phyloP scores from a whole-genome alignment of 2,329 filamentous ascomycete species.

The Aspergillus sojae region DNA sequence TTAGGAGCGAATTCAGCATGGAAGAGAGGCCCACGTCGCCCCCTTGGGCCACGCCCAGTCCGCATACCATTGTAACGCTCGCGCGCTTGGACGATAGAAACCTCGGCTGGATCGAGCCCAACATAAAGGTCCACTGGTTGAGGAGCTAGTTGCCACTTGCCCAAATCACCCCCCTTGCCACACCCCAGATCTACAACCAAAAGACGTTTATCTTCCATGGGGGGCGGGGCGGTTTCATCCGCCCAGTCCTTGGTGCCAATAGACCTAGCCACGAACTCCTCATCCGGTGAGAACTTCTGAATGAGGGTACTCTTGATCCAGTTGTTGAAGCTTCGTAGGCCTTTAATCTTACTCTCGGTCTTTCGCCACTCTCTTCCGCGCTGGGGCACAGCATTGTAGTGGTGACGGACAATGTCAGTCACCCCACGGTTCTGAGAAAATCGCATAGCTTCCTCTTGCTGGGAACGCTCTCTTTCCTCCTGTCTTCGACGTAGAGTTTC shows the following conservation, averaged over 20 bases:
- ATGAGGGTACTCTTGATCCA: conserved; percentile 98
- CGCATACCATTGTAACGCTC: conserved; percentile 79
- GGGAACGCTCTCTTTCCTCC: conserved; percentile 48
- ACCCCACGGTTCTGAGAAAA: conserved; percentile 58
- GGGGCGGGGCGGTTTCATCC: conserved; percentile 38
- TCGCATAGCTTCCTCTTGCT: conserved; percentile 40
- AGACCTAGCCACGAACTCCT: conserved; percentile 65
- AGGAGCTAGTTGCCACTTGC: conserved; percentile 95
- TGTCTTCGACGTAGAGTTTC: conserved; percentile 46
- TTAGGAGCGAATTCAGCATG: conserved; percentile 87
- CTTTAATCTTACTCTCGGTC: conserved; percentile 93
- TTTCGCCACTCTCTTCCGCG: conserved; percentile 92
- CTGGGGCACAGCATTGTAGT: conserved; percentile 96
- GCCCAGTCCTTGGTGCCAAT: conserved; percentile 50
- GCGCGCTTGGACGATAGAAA: conserved; percentile 86
- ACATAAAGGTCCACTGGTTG: conserved; percentile 91
- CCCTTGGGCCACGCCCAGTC: conserved; percentile 56
- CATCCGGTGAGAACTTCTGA: conserved; percentile 88
- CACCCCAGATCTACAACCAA: conserved; percentile 92
- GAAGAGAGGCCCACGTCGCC: conserved; percentile 65
- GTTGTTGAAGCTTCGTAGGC: conserved; percentile 92
- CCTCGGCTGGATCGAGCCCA: conserved; percentile 87
- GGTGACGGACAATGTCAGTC: conserved; percentile 84
- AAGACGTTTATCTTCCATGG: conserved; percentile 57
- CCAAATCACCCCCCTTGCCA: conserved; percentile 92